These are phyloP conservation scores for Sutorius australiensis DNA, from an alignment of 768 basidiomycete genomes.

Conservation along the genomic window DNA sequence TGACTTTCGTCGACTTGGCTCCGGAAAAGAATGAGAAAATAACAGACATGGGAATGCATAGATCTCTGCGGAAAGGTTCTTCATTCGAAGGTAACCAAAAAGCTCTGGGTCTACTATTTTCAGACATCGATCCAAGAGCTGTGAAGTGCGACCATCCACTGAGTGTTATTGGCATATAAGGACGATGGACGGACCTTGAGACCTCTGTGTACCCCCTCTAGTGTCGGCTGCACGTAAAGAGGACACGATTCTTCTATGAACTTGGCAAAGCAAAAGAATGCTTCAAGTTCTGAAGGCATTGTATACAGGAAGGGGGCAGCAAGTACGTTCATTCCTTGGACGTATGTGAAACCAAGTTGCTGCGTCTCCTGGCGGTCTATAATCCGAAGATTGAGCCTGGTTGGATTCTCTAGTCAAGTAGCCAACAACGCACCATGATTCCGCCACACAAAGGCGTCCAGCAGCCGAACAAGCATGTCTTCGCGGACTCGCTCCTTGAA, in stretches of 20 bases:
- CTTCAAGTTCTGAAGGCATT: conserved; percentile 97
- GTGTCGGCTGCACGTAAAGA: conserved; percentile 92
- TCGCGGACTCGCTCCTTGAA: conserved; percentile 97
- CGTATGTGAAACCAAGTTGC: conserved; percentile 89
- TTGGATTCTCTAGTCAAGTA: background rate
- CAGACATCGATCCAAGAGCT: conserved; percentile 92
- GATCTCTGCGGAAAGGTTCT: conserved; percentile 91
- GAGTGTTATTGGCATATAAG: background rate
- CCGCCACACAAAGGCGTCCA: conserved; percentile 98
- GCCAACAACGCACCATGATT: conserved; percentile 60
- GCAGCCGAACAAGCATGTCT: conserved; percentile 92
- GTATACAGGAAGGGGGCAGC: conserved; percentile 97
- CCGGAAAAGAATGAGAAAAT: background rate
- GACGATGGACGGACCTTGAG: conserved; percentile 60
- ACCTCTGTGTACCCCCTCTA: conserved; percentile 94
- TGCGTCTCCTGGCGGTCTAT: conserved; percentile 73
- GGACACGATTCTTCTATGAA: conserved; percentile 96
- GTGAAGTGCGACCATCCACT: background rate
- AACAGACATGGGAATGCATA: conserved; percentile 94
- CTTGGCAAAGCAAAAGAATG: conserved; percentile 93
- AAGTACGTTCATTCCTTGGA: conserved; percentile 99
- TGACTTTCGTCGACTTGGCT: conserved; percentile 1
- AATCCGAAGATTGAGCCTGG: background rate
- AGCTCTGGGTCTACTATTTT: conserved; percentile 89
- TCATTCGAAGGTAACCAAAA: conserved; percentile 74